A percentile compares a stretch with the other conserved stretches of the same genome.
phyloP scores from a whole-genome alignment of 129 eudicot genomes.

The Scalesia atractyloides region DNA sequence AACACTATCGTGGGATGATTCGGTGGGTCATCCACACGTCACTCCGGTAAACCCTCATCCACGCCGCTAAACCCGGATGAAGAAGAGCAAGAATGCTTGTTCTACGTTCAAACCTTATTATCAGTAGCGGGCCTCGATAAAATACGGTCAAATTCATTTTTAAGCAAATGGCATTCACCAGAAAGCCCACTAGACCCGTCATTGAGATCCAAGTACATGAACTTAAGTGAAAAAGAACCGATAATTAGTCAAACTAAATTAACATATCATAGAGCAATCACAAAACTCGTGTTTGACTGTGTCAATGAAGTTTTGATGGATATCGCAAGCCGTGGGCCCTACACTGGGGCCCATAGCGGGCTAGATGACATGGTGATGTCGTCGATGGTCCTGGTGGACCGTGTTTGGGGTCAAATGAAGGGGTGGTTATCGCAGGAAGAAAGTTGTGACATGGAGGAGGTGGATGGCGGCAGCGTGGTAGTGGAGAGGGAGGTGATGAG shows the following conservation, averaged over 20 bases:
- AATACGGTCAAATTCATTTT: slow-evolving; percentile 36
- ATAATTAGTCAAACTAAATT: slow-evolving; percentile 50
- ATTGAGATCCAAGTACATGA: slow-evolving; percentile 58
- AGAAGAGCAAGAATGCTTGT: slow-evolving; percentile 63
- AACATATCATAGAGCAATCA: slow-evolving; percentile 54
- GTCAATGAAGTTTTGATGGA: slow-evolving; percentile 62
- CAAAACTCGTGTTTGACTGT: slow-evolving; percentile 80
- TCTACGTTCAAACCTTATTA: slow-evolving; percentile 58
- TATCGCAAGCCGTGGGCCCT: slow-evolving; percentile 46
- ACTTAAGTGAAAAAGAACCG: slow-evolving; percentile 45
- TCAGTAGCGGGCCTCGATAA: slow-evolving; percentile 60
- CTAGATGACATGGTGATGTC: slow-evolving; percentile 26
- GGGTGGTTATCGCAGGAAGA: slow-evolving; percentile 55
- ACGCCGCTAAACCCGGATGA: slow-evolving; percentile 42
- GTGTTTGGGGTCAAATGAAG: slow-evolving; percentile 66
- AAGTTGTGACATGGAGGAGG: slow-evolving; percentile 38
- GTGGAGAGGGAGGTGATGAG: slow-evolving; percentile 40
- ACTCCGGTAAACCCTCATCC: slow-evolving; percentile 35
- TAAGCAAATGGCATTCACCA: slow-evolving; percentile 73
- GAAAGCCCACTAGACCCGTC: slow-evolving; percentile 88
- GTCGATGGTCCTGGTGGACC: slow-evolving; percentile 40
- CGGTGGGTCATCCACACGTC: slow-evolving; percentile 53
- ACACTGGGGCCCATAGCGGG: slow-evolving; percentile 21
- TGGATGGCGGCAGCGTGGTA: slow-evolving; percentile 44
- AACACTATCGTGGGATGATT: slow-evolving; percentile 85